phyloP scores from a whole-genome alignment of 2,329 filamentous ascomycete species.

The Alternaria burnsii region DNA sequence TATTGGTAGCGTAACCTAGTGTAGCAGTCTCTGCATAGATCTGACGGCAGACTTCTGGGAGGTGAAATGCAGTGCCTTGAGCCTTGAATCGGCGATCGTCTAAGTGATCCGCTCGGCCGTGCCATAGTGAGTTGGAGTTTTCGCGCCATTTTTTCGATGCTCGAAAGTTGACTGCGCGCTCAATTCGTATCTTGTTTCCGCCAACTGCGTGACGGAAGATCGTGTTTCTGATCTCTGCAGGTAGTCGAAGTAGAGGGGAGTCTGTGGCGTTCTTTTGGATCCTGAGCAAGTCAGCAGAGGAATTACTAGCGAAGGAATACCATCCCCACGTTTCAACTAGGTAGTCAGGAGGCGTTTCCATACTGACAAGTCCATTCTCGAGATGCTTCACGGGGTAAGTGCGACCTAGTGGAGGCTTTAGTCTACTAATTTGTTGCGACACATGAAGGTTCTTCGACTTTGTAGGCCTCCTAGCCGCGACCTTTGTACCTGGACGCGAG shows the following conservation, averaged over 20 bases:
- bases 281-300: neutral
- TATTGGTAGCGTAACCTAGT: neutral
- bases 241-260: conserved; percentile 14
- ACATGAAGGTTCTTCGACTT: neutral
- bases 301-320: neutral
- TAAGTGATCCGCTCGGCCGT: neutral
- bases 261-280: neutral
- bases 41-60: neutral
- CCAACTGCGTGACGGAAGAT: conserved; percentile 5
- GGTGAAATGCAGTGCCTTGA: neutral
- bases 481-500: neutral
- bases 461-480: neutral
- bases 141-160: neutral
- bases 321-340: neutral
- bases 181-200: neutral
- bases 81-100: neutral
- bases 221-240: conserved; percentile 10
- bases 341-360: conserved; percentile 5
- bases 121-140: neutral
- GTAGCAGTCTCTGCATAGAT: neutral
- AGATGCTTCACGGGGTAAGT: neutral
- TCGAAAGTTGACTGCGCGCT: neutral
- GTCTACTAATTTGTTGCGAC: no score
- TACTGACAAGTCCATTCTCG: conserved; percentile 3
- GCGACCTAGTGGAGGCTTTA: neutral